Evolutionary conservation across 768 basidiomycete genomes (phyloP), one percentile per base, ranked within the genome.

Genomic region (Pisolithus tinctorius): DNA sequence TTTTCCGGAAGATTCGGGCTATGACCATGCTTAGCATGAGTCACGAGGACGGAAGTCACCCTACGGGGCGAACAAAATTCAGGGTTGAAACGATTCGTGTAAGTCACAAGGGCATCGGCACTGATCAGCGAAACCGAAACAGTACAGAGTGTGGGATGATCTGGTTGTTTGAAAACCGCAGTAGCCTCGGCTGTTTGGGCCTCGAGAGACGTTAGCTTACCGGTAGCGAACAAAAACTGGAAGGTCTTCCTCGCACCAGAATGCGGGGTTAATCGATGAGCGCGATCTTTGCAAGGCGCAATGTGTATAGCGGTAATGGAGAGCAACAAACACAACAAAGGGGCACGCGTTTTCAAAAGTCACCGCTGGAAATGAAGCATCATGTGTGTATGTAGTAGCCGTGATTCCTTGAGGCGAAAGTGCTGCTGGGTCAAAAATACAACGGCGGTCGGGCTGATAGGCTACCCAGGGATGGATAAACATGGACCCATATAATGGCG

Each of bases 121-220:
- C 34, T 34, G 49, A 51, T 38, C 45, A 45, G 48, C 42, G 41
- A 55, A 38, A 25, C 17, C 45, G 40, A 52, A 61, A 52, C 61
- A 53, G 58, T 56, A 56, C 27, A n/a, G 14, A 27, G 10, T 52
- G 42, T 25, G 53, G 59, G 62, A 53, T 61, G 63, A 63, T 64
- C 58, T 60, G 60, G 40, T 55, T 60, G 63, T 59, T 65, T 67
- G 60, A 62, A 66, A 60, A 53, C 37, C 64, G 63, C 58, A 60
- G 59, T 25, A 20, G 20, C 1, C 20, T 20, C 20, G 20, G 20
- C 20, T 20, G 20, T 20, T 20, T 20, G 20, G 20, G 20, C 20
- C 20, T 60, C 58, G 60, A 62, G 52, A 50, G 48, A 40, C 49
- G 34, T 34, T 30, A 10, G 30, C 50, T 42, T 25, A 30, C 20